These are phyloP conservation scores for Monosporascus sp. DNA, from an alignment of 2,329 filamentous ascomycete species.

Conservation along the genomic window DNA sequence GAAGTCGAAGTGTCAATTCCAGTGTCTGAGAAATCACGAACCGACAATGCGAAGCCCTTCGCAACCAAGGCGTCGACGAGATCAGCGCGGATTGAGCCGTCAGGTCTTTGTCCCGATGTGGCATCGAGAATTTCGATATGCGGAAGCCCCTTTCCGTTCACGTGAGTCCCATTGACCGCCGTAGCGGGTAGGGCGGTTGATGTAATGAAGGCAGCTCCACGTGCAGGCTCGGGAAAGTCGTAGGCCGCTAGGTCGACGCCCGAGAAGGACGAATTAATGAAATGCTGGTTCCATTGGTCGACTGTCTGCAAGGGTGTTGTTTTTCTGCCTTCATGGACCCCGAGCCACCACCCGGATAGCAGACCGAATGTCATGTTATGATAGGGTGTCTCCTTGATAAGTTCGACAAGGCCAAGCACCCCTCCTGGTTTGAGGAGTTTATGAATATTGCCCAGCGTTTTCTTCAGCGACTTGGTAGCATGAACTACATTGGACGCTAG, in stretches of 20 bases:
- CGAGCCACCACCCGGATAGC: not conserved
- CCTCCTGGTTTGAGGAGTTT: conserved; percentile 3
- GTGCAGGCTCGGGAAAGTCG: conserved; percentile 1
- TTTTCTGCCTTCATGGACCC: not conserved
- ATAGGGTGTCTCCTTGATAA: not conserved
- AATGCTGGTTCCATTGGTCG: not conserved
- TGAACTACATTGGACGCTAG: not conserved
- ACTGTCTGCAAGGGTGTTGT: not conserved
- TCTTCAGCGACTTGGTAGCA: not conserved
- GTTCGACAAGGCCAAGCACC: not conserved
- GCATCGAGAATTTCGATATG: not conserved
- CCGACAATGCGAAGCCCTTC: not conserved
- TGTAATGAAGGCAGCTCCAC: not conserved
- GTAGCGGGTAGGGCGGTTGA: not conserved
- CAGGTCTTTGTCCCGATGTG: not conserved
- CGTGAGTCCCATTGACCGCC: not conserved
- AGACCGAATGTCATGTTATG: not conserved
- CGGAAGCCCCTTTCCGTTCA: not conserved
- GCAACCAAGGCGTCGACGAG: not conserved
- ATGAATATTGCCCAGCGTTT: not conserved
- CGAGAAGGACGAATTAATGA: conserved; percentile 1
- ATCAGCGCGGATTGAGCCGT: not conserved
- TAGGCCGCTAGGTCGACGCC: conserved; percentile 1
- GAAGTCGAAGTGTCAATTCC: not conserved
- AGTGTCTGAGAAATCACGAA: not conserved